A percentile compares a stretch with the other conserved stretches of the same genome.
Conservation (phyloP, 2,329 filamentous ascomycete species). For the Pestalotiopsis sp. region DNA sequence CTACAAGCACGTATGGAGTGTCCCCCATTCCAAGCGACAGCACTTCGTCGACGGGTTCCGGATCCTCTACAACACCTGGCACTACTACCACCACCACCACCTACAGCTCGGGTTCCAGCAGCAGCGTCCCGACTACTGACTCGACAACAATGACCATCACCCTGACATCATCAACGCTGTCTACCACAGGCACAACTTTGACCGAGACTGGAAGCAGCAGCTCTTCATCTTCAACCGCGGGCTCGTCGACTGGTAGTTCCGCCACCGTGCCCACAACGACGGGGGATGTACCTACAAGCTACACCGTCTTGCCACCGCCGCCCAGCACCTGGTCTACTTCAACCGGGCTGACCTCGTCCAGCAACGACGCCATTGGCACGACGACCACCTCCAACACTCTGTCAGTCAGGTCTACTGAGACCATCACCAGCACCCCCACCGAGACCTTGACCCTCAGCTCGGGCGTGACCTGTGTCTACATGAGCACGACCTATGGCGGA, state of each 20-base stretch:
- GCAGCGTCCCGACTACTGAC: not conserved
- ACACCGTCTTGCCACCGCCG: not conserved
- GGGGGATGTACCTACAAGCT: not conserved
- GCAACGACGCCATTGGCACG: not conserved
- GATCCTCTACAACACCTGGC: not conserved
- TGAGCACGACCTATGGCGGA: not conserved
- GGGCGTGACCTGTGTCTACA: not conserved
- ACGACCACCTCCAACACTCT: not conserved
- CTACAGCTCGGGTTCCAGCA: not conserved
- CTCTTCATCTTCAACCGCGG: not conserved
- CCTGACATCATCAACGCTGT: not conserved
- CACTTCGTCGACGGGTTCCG: not conserved
- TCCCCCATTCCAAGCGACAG: not conserved
- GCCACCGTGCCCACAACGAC: not conserved
- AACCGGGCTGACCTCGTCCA: not conserved
- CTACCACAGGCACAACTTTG: not conserved
- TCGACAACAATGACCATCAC: not conserved
- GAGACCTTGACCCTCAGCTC: not conserved
- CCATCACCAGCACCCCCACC: not conserved
- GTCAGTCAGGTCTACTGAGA: not conserved
- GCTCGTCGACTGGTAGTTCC: not conserved
- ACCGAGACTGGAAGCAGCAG: not conserved
- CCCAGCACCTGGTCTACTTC: not conserved
- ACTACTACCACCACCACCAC: slow-evolving; percentile 1
- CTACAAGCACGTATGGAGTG: not conserved